Conservation (phyloP, 2,329 filamentous ascomycete species). For the Claviceps sorghi region DNA sequence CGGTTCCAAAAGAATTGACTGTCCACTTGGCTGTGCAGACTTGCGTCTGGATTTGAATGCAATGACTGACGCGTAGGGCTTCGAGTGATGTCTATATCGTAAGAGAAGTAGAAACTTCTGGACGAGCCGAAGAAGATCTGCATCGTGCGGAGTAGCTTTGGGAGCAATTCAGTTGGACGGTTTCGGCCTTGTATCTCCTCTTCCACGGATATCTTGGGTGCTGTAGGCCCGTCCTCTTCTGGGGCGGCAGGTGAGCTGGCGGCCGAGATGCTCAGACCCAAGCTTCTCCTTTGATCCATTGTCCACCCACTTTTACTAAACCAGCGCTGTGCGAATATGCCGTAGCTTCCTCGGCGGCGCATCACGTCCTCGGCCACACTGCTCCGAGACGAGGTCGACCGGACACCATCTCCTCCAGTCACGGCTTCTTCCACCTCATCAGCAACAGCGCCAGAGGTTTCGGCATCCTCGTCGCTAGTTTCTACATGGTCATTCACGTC, state of each 20-base stretch:
- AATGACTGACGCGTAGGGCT: conserved; percentile 28
- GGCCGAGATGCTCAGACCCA: conserved; percentile 46
- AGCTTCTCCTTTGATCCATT: conserved; percentile 50
- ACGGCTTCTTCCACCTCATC: conserved; percentile 32
- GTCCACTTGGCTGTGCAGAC: conserved; percentile 61
- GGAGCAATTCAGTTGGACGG: conserved; percentile 42
- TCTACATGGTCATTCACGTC: conserved; percentile 27
- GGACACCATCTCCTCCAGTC: conserved; percentile 18
- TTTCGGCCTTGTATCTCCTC: conserved; percentile 17
- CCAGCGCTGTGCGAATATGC: conserved; percentile 80
- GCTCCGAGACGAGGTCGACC: conserved; percentile 26
- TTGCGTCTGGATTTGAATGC: conserved; percentile 18
- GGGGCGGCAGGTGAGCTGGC: conserved; percentile 7
- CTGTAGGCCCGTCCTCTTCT: conserved; percentile 8
- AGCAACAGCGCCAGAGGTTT: conserved; percentile 17
- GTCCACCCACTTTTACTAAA: conserved; percentile 77
- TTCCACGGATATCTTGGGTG: conserved; percentile 23
- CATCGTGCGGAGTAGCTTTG: conserved; percentile 71
- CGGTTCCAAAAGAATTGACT: conserved; percentile 84
- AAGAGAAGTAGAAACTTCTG: conserved; percentile 85
- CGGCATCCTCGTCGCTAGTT: conserved; percentile 33
- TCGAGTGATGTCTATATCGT: conserved; percentile 82
- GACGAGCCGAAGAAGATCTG: conserved; percentile 72
- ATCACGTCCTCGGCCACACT: conserved; percentile 85
- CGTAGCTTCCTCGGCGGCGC: conserved; percentile 66